Conservation (phyloP, 2,329 filamentous ascomycete genomes). For the Monosporascus sp. region DNA sequence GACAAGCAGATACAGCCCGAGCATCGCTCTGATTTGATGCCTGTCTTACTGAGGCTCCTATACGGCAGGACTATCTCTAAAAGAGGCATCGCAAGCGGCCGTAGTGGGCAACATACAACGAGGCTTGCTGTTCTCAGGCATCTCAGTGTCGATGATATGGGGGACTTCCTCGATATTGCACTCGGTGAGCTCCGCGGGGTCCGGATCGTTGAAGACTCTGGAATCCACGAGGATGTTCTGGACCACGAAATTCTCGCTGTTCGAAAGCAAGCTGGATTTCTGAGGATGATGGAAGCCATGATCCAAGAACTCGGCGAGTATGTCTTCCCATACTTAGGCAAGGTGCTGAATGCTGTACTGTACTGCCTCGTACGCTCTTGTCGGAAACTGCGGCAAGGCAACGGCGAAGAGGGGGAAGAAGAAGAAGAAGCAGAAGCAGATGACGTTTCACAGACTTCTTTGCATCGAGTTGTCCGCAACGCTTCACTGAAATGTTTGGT, state of each 20-base stretch:
- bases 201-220: conserved; percentile 47
- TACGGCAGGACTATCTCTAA: conserved; percentile 87
- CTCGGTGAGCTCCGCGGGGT: conserved; percentile 64
- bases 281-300: conserved; percentile 87
- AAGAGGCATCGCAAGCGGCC: conserved; percentile 69
- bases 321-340: conserved; percentile 61
- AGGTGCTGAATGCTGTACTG: conserved; percentile 70
- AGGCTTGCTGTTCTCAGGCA: conserved; percentile 76
- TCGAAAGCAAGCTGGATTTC: conserved; percentile 82
- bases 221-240: conserved; percentile 49
- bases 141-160: conserved; percentile 68
- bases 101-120: conserved; percentile 74
- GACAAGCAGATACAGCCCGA: conserved; percentile 67
- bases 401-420: conserved; percentile 27
- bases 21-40: conserved; percentile 72
- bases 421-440: conserved; percentile 34
- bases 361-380: conserved; percentile 74
- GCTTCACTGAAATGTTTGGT: conserved; percentile 79
- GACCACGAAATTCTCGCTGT: conserved; percentile 54
- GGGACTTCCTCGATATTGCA: conserved; percentile 77
- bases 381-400: conserved; percentile 46
- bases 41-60: conserved; percentile 77
- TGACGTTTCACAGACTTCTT: conserved; percentile 42
- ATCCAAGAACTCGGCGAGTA: conserved; percentile 77
- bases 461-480: conserved; percentile 62